phyloP scores from a whole-genome alignment of 352 stramenopile genomes.

The Blastocystis sp. region DNA sequence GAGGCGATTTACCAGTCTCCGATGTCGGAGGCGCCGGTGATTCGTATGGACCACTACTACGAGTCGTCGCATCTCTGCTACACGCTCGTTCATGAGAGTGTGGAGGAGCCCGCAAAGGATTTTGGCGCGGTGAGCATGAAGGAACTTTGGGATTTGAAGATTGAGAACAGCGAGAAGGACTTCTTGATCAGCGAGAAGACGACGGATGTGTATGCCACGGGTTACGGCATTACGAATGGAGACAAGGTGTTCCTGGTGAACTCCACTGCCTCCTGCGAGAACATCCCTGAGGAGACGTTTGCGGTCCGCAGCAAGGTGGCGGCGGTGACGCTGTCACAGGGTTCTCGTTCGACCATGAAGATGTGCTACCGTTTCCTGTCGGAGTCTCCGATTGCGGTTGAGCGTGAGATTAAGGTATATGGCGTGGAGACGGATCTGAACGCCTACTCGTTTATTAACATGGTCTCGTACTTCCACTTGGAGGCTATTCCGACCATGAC shows the following conservation, averaged over 20 bases:
- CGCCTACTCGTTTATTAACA: neutral
- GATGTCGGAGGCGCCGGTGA: neutral
- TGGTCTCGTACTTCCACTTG: constrained; percentile 20
- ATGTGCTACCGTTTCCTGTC: constrained; percentile 16
- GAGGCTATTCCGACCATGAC: neutral
- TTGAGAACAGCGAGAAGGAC: neutral
- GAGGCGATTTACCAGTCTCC: neutral
- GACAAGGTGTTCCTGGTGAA: constrained; percentile 18
- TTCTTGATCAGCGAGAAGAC: constrained; percentile 3
- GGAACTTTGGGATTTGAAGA: constrained; percentile 1
- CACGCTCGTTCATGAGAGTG: constrained; percentile 8
- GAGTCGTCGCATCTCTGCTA: neutral
- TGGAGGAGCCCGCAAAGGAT: constrained; percentile 2
- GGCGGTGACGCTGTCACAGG: neutral
- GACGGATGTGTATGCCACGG: neutral
- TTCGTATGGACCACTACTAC: neutral
- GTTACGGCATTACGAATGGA: neutral
- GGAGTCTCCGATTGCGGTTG: neutral
- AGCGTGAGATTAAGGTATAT: neutral
- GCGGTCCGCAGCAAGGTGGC: neutral
- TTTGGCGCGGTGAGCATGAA: neutral
- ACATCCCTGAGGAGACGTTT: neutral
- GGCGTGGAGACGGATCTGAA: constrained; percentile 21
- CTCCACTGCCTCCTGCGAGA: neutral
- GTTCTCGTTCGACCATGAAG: neutral